phyloP scores from a whole-genome alignment of 1,284 basidiomycete species.

The Stygiomarasmius scandens region DNA sequence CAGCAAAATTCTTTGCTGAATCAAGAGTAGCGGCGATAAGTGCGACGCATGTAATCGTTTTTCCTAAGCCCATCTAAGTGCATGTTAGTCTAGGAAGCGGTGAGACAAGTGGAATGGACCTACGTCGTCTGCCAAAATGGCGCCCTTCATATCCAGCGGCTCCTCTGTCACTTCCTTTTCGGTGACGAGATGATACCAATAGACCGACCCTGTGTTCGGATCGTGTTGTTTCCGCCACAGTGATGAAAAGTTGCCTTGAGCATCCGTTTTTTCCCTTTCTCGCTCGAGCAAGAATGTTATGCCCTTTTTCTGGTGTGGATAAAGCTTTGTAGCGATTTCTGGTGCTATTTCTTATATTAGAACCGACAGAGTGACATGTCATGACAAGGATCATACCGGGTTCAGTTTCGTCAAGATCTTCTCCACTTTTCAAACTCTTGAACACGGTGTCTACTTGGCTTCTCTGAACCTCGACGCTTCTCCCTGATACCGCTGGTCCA shows the following conservation, averaged over 20 bases:
- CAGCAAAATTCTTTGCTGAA: conserved; percentile 73
- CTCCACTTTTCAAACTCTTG: conserved; percentile 83
- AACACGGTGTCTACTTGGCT: conserved; percentile 95
- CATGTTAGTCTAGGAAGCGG: conserved; percentile 16
- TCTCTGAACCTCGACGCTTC: conserved; percentile 89
- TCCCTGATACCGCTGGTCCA: conserved; percentile 62
- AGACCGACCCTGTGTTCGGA: conserved; percentile 46
- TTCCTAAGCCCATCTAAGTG: conserved; percentile 93
- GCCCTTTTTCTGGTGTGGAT: conserved; percentile 98
- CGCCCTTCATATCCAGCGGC: conserved; percentile 82
- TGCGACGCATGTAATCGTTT: conserved; percentile 93
- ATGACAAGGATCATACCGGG: conserved; percentile 57
- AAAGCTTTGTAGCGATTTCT: conserved; percentile 88
- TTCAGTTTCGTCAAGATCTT: conserved; percentile 85
- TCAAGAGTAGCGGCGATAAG: conserved; percentile 85
- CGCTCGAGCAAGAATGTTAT: conserved; percentile 95
- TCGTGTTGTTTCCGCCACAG: conserved; percentile 75
- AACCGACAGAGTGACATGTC: conserved; percentile 22
- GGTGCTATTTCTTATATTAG: conserved; percentile 46
- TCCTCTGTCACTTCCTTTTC: conserved; percentile 70
- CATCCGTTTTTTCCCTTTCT: conserved; percentile 70
- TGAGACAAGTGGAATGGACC: conserved; percentile 34
- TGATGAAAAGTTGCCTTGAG: conserved; percentile 64
- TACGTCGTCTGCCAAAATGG: conserved; percentile 94
- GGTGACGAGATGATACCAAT: conserved; percentile 88